Evolutionary conservation across 2,329 filamentous ascomycete genomes (phyloP).

Genomic region (Salinomyces thailandicus): DNA sequence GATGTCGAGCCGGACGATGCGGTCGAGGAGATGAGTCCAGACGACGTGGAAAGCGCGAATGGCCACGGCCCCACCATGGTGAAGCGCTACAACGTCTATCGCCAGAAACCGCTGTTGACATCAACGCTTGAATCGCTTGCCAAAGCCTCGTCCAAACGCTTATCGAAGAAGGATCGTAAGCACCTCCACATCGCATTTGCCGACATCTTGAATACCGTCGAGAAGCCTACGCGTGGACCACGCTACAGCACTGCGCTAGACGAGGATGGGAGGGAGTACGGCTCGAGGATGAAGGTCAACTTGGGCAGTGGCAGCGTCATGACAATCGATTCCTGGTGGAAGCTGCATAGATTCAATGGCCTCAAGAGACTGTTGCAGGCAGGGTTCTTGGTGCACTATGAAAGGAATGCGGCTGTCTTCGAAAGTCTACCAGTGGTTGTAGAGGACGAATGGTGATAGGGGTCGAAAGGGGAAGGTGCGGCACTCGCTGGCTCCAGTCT

Average conservation of each 20-base stretch:
- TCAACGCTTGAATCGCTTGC: constrained; percentile 50
- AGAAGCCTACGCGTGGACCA: constrained; percentile 56
- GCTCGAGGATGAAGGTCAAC: constrained; percentile 51
- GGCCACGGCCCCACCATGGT: constrained; percentile 38
- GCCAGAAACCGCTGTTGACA: constrained; percentile 51
- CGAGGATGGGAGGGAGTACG: constrained; percentile 49
- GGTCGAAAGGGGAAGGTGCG: no score
- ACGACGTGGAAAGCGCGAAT: constrained; percentile 32
- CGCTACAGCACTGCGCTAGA: constrained; percentile 55
- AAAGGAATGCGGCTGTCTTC: constrained; percentile 50
- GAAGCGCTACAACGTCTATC: constrained; percentile 58
- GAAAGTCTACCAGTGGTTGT: constrained; percentile 43
- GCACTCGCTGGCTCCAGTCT: no score
- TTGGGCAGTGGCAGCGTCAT: constrained; percentile 50
- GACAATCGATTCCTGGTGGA: constrained; percentile 64
- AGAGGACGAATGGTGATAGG: constrained; percentile 14
- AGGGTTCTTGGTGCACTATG: constrained; percentile 54
- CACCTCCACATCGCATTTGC: constrained; percentile 55
- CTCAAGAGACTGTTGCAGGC: constrained; percentile 51
- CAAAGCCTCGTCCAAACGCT: constrained; percentile 48
- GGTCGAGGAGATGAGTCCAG: constrained; percentile 22
- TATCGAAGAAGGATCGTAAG: constrained; percentile 58
- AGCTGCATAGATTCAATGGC: constrained; percentile 52
- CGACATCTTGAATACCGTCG: constrained; percentile 55
- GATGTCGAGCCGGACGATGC: constrained; percentile 48